phyloP scores from a whole-genome alignment of 78 protist species.

The Ministeria vibrans region DNA sequence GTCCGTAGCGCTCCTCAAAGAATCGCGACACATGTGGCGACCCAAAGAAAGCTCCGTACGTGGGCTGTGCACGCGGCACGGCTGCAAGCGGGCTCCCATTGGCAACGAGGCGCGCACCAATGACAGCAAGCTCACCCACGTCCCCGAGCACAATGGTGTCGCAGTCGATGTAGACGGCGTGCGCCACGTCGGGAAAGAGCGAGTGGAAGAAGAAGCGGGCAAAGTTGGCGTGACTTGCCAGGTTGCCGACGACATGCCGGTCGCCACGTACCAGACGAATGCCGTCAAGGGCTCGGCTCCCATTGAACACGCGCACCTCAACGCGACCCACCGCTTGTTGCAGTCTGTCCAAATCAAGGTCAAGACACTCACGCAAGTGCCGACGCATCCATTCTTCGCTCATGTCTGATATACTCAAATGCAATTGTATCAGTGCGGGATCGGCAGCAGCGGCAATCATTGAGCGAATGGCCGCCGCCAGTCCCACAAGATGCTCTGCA shows the following conservation, averaged over 20 bases:
- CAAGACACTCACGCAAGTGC: too few relatives aligned
- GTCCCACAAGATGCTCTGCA: too few relatives aligned
- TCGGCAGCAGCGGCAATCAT: too few relatives aligned
- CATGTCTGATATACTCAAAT: too few relatives aligned
- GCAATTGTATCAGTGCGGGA: too few relatives aligned
- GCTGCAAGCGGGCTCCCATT: background rate
- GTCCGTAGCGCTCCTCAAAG: background rate
- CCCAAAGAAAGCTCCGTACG: background rate
- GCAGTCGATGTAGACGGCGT: background rate
- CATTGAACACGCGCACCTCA: too few relatives aligned
- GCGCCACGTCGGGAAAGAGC: background rate
- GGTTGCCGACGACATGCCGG: background rate
- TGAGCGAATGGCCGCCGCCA: too few relatives aligned
- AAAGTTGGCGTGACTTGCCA: background rate
- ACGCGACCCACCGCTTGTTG: too few relatives aligned
- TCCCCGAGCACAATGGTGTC: background rate
- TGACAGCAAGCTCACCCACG: background rate
- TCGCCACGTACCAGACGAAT: too few relatives aligned
- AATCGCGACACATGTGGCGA: background rate
- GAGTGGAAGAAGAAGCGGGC: background rate
- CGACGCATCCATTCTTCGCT: too few relatives aligned
- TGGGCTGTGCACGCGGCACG: background rate
- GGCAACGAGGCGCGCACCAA: background rate
- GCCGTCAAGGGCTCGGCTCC: too few relatives aligned
- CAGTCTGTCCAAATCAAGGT: too few relatives aligned